A percentile compares a stretch with the other conserved stretches of the same genome.
phyloP scores from a whole-genome alignment of 2,329 filamentous ascomycete genomes.

The Colletotrichum sp. region DNA sequence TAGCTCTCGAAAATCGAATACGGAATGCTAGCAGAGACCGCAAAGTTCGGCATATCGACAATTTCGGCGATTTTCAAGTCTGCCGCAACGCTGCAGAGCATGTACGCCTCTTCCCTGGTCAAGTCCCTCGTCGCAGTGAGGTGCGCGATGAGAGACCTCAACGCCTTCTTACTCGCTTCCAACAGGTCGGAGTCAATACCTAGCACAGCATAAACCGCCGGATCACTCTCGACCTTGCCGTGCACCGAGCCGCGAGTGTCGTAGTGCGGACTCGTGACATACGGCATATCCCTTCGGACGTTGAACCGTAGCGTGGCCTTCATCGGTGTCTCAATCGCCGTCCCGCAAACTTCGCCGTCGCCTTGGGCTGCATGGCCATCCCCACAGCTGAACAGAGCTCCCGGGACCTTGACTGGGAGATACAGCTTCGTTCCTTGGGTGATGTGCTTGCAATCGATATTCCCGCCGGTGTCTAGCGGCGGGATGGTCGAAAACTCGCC shows the following conservation, averaged over 20 bases:
- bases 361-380: slow-evolving; percentile 61
- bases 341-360: slow-evolving; percentile 60
- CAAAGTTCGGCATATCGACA: slow-evolving; percentile 60
- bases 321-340: slow-evolving; percentile 61
- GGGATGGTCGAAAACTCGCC: slow-evolving; percentile 55
- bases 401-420: slow-evolving; percentile 52
- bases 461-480: slow-evolving; percentile 57
- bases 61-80: slow-evolving; percentile 57
- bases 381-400: slow-evolving; percentile 58
- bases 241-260: slow-evolving; percentile 31
- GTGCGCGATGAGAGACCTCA: slow-evolving; percentile 54
- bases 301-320: slow-evolving; percentile 53
- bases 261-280: slow-evolving; percentile 54
- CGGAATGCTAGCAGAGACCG: slow-evolving; percentile 53
- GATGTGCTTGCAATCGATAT: slow-evolving; percentile 58
- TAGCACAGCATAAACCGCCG: slow-evolving; percentile 45
- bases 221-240: slow-evolving; percentile 26
- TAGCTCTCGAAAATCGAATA: slow-evolving; percentile 46
- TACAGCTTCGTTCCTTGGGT: slow-evolving; percentile 51
- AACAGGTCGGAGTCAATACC: slow-evolving; percentile 52
- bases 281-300: slow-evolving; percentile 49
- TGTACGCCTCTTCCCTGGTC: slow-evolving; percentile 53
- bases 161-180: slow-evolving; percentile 53
- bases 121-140: slow-evolving; percentile 50
- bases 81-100: slow-evolving; percentile 54